A percentile compares a stretch with the other conserved stretches of the same genome.
These are phyloP conservation scores for Nemophila menziesii DNA, from an alignment of 257 asterid genomes.

Conservation along the genomic window DNA sequence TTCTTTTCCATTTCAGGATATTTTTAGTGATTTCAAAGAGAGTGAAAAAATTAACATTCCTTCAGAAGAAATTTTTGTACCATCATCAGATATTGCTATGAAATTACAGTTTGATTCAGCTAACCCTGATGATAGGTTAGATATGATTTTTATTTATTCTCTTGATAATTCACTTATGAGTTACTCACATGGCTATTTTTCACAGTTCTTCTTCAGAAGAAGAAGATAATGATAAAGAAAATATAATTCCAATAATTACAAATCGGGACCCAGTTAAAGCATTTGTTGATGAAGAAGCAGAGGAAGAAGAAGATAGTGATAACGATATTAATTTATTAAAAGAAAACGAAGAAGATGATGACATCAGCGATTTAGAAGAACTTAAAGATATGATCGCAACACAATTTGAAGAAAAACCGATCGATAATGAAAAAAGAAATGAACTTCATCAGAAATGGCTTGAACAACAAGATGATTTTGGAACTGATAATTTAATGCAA, in stretches of 20 bases:
- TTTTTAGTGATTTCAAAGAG: constrained; percentile 51
- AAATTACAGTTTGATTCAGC: constrained; percentile 70
- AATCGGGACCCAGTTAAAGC: constrained; percentile 57
- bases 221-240: constrained; percentile 69
- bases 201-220: constrained; percentile 76
- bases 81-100: constrained; percentile 61
- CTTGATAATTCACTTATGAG: not conserved
- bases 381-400: constrained; percentile 76
- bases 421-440: constrained; percentile 57
- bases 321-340: constrained; percentile 36
- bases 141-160: not conserved
- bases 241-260: constrained; percentile 29
- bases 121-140: constrained; percentile 54
- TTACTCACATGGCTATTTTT: constrained; percentile 4
- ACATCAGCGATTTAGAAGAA: constrained; percentile 59
- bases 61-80: constrained; percentile 41
- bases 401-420: constrained; percentile 43
- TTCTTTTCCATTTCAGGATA: constrained; percentile 40
- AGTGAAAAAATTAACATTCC: constrained; percentile 25
- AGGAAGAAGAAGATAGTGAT: constrained; percentile 86
- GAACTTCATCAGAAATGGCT: constrained; percentile 98
- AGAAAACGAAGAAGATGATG: constrained; percentile 69
- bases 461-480: constrained; percentile 93
- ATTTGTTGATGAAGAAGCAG: constrained; percentile 93
- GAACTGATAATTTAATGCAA: constrained; percentile 81